Conservation (phyloP, 2,329 filamentous ascomycete genomes). For the Ilyonectria mors-panacis region DNA sequence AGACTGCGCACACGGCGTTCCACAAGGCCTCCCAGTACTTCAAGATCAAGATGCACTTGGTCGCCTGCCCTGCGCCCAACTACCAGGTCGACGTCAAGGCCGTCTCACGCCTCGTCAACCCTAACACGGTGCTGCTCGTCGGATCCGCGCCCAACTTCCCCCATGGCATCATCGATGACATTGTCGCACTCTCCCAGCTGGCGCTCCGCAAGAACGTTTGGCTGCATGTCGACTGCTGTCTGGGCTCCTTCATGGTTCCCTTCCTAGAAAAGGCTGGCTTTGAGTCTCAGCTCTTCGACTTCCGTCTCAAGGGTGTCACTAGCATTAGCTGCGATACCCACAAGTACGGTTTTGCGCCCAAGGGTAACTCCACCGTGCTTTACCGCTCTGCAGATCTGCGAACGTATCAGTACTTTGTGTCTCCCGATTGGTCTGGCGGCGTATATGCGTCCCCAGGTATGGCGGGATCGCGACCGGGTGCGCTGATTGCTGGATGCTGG, state of each 20-base stretch:
- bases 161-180: slow-evolving; percentile 98
- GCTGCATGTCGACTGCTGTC: slow-evolving; percentile 96
- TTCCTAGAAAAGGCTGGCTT: slow-evolving; percentile 96
- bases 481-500: slow-evolving; percentile 97
- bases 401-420: slow-evolving; percentile 96
- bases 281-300: slow-evolving; percentile 90
- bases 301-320: slow-evolving; percentile 93
- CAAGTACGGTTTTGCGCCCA: slow-evolving; percentile 99
- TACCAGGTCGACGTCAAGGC: slow-evolving; percentile 87
- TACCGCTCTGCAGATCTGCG: slow-evolving; percentile 87
- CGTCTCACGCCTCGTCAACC: slow-evolving; percentile 89
- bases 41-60: slow-evolving; percentile 93
- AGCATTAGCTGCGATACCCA: slow-evolving; percentile 98
- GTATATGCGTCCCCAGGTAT: slow-evolving; percentile 96
- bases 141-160: slow-evolving; percentile 98
- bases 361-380: slow-evolving; percentile 93
- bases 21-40: slow-evolving; percentile 96
- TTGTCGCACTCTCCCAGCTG: slow-evolving; percentile 85
- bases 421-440: slow-evolving; percentile 93
- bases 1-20: slow-evolving; percentile 96
- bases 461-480: slow-evolving; percentile 91
- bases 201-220: slow-evolving; percentile 85
- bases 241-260: slow-evolving; percentile 94
- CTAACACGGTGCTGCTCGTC: slow-evolving; percentile 93
- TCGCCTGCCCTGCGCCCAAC: slow-evolving; percentile 85